phyloP scores from a whole-genome alignment of 2,329 filamentous ascomycete genomes.

The Venturia pyrina region DNA sequence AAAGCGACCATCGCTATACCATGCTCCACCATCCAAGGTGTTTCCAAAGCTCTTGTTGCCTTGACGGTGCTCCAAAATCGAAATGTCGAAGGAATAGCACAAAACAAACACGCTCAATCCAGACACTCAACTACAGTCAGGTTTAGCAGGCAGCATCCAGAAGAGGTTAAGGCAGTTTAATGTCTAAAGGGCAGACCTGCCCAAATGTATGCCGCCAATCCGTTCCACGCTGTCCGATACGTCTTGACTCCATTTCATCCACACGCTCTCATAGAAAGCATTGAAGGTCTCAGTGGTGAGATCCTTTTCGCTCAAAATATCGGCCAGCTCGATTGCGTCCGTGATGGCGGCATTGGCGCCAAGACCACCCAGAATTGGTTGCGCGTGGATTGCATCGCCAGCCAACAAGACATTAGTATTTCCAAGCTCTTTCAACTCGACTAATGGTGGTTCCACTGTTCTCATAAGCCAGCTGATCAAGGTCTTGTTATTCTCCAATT shows the following conservation, averaged over 20 bases:
- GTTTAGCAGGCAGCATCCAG: neutral
- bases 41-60: neutral
- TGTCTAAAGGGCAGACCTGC: neutral
- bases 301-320: conserved; percentile 7
- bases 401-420: conserved; percentile 23
- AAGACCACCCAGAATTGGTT: conserved; percentile 31
- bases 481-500: conserved; percentile 24
- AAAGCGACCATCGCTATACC: neutral
- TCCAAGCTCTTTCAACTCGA: conserved; percentile 19
- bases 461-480: conserved; percentile 34
- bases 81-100: neutral
- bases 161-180: neutral
- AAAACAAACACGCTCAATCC: neutral
- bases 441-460: conserved; percentile 15
- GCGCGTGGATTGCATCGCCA: conserved; percentile 31
- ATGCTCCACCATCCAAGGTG: neutral
- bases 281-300: neutral
- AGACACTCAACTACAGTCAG: neutral
- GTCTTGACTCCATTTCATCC: neutral
- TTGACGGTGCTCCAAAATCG: neutral
- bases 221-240: neutral
- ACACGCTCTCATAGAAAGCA: neutral
- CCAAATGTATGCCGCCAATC: neutral
- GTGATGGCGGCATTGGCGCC: conserved; percentile 31
- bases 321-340: conserved; percentile 27